Evolutionary conservation across 129 eudicot genomes (phyloP).

Genomic region (Silybum marianum): DNA sequence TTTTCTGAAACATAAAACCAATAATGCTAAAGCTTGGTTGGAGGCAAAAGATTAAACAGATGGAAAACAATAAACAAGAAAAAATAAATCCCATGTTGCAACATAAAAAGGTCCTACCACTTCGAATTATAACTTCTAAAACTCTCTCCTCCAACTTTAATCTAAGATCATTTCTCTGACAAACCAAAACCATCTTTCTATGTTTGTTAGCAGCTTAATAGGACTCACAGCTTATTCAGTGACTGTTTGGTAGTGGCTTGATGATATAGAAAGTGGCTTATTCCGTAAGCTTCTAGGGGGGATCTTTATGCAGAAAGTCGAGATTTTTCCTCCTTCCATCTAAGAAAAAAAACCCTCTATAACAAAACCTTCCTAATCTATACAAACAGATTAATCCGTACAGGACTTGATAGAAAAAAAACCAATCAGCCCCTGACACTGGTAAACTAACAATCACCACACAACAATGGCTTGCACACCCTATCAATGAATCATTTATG

Average conservation of each 20-base stretch:
- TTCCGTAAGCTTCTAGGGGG: too few species aligned
- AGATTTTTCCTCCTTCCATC: too few species aligned
- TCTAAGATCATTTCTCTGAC: background rate
- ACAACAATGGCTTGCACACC: background rate
- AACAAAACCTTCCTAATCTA: too few species aligned
- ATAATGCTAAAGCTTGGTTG: constrained; percentile 10
- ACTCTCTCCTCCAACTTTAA: background rate
- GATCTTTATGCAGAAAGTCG: too few species aligned
- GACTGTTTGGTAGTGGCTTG: too few species aligned
- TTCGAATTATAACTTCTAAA: background rate
- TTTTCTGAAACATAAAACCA: constrained; percentile 55
- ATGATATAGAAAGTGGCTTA: too few species aligned
- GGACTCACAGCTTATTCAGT: too few species aligned
- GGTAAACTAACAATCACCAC: background rate
- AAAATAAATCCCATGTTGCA: background rate
- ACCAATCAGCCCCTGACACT: background rate
- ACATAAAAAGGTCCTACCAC: background rate
- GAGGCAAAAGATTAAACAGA: background rate
- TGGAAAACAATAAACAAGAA: background rate
- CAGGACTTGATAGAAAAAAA: too few species aligned
- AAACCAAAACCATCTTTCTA: background rate
- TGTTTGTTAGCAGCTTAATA: too few species aligned
- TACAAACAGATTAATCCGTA: too few species aligned
- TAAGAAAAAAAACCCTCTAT: too few species aligned
- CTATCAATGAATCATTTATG: background rate